Evolutionary conservation across 2,329 filamentous ascomycete species (phyloP).

Genomic region (Clonostachys solani): DNA sequence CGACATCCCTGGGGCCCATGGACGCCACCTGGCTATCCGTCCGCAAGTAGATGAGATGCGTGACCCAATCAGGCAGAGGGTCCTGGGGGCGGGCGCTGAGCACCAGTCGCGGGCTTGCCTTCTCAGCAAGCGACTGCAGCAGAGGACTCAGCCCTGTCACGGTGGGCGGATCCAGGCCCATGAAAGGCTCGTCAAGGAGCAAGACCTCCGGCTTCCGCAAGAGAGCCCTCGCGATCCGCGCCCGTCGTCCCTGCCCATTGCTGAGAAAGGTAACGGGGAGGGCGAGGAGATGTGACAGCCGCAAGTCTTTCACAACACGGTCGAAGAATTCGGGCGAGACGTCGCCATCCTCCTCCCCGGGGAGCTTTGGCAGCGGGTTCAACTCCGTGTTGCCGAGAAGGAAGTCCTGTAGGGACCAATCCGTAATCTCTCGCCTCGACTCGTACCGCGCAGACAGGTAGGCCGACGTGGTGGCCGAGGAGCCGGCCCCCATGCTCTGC

Average conservation of each 20-base stretch:
- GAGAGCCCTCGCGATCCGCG: slow-evolving; percentile 83
- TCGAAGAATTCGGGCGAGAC: slow-evolving; percentile 48
- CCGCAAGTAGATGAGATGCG: slow-evolving; percentile 71
- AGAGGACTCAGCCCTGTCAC: slow-evolving; percentile 67
- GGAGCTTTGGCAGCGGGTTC: slow-evolving; percentile 56
- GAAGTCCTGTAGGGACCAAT: slow-evolving; percentile 81
- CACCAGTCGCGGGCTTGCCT: slow-evolving; percentile 66
- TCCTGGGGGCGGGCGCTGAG: slow-evolving; percentile 82
- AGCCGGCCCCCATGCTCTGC: slow-evolving; percentile 49
- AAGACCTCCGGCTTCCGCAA: slow-evolving; percentile 75
- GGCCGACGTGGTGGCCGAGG: slow-evolving; percentile 59
- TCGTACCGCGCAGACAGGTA: slow-evolving; percentile 92
- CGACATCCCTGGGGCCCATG: slow-evolving; percentile 60
- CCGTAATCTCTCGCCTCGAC: slow-evolving; percentile 77
- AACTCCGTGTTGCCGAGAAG: slow-evolving; percentile 77
- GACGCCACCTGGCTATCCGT: slow-evolving; percentile 60
- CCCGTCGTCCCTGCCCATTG: slow-evolving; percentile 86
- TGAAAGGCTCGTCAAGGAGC: slow-evolving; percentile 89
- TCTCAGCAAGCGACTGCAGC: slow-evolving; percentile 62
- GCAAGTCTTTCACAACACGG: slow-evolving; percentile 65
- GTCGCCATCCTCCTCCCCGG: slow-evolving; percentile 37
- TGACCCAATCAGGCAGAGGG: slow-evolving; percentile 84
- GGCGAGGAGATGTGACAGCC: slow-evolving; percentile 63
- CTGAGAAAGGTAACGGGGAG: slow-evolving; percentile 88
- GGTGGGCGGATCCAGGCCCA: slow-evolving; percentile 88